phyloP scores from a whole-genome alignment of 2,329 filamentous ascomycete species.

The Cercospora zeina region DNA sequence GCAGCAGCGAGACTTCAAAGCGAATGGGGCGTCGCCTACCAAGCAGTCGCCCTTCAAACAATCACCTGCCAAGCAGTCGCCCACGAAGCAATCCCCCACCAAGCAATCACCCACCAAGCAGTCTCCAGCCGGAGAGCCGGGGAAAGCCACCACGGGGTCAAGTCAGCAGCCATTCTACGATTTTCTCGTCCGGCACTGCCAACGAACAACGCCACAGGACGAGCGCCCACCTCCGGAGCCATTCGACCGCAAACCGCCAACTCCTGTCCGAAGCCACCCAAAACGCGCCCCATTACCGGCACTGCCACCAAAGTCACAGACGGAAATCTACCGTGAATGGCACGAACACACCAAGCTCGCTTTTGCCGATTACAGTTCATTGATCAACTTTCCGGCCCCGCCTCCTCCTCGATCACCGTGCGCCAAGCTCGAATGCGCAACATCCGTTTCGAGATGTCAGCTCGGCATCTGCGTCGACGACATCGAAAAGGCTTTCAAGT shows the following conservation, averaged over 20 bases:
- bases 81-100: background rate
- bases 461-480: conserved; percentile 17
- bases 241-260: background rate
- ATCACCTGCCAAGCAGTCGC: background rate
- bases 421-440: conserved; percentile 5
- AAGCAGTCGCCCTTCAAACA: no score
- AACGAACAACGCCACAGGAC: background rate
- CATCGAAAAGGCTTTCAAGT: conserved; percentile 15
- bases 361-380: conserved; percentile 15
- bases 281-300: background rate
- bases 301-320: background rate
- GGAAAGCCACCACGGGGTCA: background rate
- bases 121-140: background rate
- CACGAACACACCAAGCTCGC: conserved; percentile 12
- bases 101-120: background rate
- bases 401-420: conserved; percentile 10
- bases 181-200: background rate
- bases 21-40: background rate
- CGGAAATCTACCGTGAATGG: conserved; percentile 16
- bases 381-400: conserved; percentile 15
- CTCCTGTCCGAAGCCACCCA: background rate
- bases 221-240: background rate
- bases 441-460: background rate
- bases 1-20: background rate
- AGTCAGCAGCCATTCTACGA: background rate